A percentile compares a stretch with the other conserved stretches of the same genome.
Evolutionary conservation across 2,329 filamentous ascomycete genomes (phyloP).

Genomic region (Magnaporthiopsis incrustans): DNA sequence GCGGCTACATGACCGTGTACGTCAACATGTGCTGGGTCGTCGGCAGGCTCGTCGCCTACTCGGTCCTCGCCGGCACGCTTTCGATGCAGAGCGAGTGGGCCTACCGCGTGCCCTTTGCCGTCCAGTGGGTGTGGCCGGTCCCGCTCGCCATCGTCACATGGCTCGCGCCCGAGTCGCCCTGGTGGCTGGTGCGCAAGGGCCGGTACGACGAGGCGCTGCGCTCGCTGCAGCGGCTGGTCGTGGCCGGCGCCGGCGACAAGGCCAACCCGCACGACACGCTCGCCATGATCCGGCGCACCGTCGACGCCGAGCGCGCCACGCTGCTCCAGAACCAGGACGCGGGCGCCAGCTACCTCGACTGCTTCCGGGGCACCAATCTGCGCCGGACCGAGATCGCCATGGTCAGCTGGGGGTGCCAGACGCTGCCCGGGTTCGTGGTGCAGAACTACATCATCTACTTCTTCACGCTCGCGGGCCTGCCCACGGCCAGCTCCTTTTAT

Average conservation of each 20-base stretch:
- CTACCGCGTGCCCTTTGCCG: slow-evolving; percentile 37
- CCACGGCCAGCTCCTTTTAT: slow-evolving; percentile 19
- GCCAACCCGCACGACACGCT: slow-evolving; percentile 41
- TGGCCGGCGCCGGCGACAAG: slow-evolving; percentile 18
- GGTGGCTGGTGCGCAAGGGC: slow-evolving; percentile 39
- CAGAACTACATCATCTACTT: slow-evolving; percentile 23
- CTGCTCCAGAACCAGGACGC: slow-evolving; percentile 20
- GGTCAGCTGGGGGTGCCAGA: slow-evolving; percentile 22
- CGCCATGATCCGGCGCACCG: slow-evolving; percentile 49
- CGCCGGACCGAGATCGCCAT: slow-evolving; percentile 46
- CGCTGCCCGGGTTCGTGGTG: slow-evolving; percentile 26
- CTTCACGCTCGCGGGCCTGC: slow-evolving; percentile 20
- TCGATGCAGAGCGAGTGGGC: slow-evolving; percentile 36
- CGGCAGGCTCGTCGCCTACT: slow-evolving; percentile 48
- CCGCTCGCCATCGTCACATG: slow-evolving; percentile 35
- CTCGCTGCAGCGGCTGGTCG: slow-evolving; percentile 35
- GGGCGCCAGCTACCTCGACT: slow-evolving; percentile 41
- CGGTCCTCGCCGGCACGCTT: slow-evolving; percentile 34
- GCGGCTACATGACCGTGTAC: slow-evolving; percentile 49
- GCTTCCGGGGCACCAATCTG: slow-evolving; percentile 39
- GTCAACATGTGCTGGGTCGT: slow-evolving; percentile 57
- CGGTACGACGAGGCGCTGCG: slow-evolving; percentile 30
- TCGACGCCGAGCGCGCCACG: slow-evolving; percentile 44
- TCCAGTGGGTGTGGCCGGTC: slow-evolving; percentile 43
- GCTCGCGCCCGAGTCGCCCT: slow-evolving; percentile 42